Conservation (phyloP, 2,329 filamentous ascomycete species). For the Aureobasidium leucospermi region DNA sequence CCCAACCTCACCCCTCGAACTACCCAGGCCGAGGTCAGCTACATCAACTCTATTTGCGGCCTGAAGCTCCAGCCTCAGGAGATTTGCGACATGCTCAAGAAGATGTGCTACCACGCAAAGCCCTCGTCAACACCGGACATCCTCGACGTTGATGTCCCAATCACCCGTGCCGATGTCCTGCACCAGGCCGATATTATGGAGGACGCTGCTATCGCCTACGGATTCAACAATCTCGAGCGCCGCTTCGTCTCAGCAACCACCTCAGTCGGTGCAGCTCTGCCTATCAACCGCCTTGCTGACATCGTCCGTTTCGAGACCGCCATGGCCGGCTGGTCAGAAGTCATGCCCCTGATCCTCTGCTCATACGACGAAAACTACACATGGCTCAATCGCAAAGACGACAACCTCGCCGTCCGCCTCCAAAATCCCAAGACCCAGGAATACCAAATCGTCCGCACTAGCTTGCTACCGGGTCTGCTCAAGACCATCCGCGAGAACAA, state of each 20-base stretch:
- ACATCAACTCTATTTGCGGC: constrained; percentile 89
- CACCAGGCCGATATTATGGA: constrained; percentile 99
- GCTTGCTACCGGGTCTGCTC: constrained; percentile 74
- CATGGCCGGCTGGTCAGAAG: constrained; percentile 93
- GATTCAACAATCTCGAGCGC: constrained; percentile 91
- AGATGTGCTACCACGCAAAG: constrained; percentile 80
- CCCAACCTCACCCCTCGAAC: constrained; percentile 72
- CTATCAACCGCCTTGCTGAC: constrained; percentile 90
- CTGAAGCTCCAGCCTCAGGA: constrained; percentile 65
- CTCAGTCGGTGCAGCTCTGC: constrained; percentile 77
- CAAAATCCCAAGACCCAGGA: constrained; percentile 90
- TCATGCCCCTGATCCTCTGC: constrained; percentile 92
- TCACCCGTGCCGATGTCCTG: constrained; percentile 87
- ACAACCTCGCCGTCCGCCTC: constrained; percentile 73
- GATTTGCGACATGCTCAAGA: constrained; percentile 72
- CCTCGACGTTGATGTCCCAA: constrained; percentile 73
- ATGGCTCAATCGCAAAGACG: constrained; percentile 85
- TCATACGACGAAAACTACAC: constrained; percentile 97
- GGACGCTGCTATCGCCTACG: constrained; percentile 91
- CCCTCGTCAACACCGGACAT: constrained; percentile 60
- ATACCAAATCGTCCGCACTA: constrained; percentile 88
- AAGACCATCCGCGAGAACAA: constrained; percentile 95
- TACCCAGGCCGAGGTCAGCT: constrained; percentile 78
- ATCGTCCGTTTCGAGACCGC: constrained; percentile 84
- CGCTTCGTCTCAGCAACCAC: constrained; percentile 79